Evolutionary conservation across 495 filamentous ascomycete species (phyloP), one percentile per base, ranked within the genome.

Genomic region (Podospora bellae-mahoneyi): DNA sequence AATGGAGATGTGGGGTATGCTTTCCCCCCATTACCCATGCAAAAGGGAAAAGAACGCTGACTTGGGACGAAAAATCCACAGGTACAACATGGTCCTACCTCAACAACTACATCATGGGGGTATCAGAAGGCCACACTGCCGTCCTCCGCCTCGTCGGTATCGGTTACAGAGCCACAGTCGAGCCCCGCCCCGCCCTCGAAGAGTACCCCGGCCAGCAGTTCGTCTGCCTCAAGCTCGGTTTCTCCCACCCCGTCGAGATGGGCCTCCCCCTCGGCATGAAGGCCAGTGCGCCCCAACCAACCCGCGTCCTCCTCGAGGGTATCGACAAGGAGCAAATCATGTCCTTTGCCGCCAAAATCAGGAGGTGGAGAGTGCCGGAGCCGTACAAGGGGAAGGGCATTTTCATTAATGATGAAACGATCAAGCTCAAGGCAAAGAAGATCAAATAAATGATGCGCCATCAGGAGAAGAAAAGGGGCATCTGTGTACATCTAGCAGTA

Each of bases 341-440:
- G 81, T 85, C 90, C 70, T 97, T 97, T 77, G 96, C 95, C 26
- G 94, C 96, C 2, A 84, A 88, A 75, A 94, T 99, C 68, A 82
- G 92, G 66, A 86, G 81, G 74, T 99, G 95, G 95, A 88, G 96
- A 78, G 84, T 82, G 68, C 95, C 95, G 54, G 95, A 99, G 80
- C 95, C 96, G 62, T 99, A 98, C 81, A 99, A 99, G 88, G 95
- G 95, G 64, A 97, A 99, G 88, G 95, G 95, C 75, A 97, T 99
- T 70, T 99, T 98, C 73, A 87, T 98, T 67, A 94, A 97, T 77
- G 91, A 92, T 61, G 94, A 99, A 84, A 97, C 93, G 4, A 97
- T 99, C 84, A 94, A 89, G 85, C 78, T 99, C 77, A 99, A 99
- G 87, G 88, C 91, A 68, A 97, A 96, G 90, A 99, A 98, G 89